Percentiles rank a stretch among this genome's conserved stretches.
Evolutionary conservation across 768 basidiomycete genomes (phyloP).

Genomic region (Cantharellus anzutake): DNA sequence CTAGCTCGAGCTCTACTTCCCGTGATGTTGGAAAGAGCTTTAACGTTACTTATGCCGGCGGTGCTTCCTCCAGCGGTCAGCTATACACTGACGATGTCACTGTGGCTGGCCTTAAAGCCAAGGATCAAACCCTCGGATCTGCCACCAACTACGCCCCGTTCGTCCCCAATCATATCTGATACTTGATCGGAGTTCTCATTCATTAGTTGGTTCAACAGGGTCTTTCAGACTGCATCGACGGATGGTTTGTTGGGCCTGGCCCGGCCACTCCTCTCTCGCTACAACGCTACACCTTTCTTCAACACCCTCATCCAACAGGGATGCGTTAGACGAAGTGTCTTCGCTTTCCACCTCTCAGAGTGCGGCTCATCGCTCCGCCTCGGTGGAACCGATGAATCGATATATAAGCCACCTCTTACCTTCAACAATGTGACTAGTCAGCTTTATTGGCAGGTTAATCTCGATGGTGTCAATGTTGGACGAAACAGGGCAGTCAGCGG

Average conservation of each 20-base stretch:
- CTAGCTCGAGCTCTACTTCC: conserved; percentile 18
- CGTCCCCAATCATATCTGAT: not conserved
- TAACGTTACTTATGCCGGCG: conserved; percentile 24
- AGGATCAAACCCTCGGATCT: conserved; percentile 25
- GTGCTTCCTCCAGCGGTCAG: conserved; percentile 19
- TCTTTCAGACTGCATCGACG: conserved; percentile 11
- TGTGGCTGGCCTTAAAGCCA: conserved; percentile 26
- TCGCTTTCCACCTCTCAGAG: conserved; percentile 14
- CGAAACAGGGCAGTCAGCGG: conserved; percentile 5
- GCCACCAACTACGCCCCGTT: conserved; percentile 21
- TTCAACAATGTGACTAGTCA: conserved; percentile 15
- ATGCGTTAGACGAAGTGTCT: conserved; percentile 10
- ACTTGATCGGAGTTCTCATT: not conserved
- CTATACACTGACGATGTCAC: conserved; percentile 31
- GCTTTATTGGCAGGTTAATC: conserved; percentile 14
- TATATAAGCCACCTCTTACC: conserved; percentile 17
- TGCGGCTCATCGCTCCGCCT: conserved; percentile 17
- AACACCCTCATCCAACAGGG: conserved; percentile 11
- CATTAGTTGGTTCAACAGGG: not conserved
- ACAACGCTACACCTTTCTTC: conserved; percentile 13
- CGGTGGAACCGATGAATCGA: conserved; percentile 18
- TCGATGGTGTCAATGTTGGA: conserved; percentile 7
- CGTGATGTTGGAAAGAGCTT: conserved; percentile 16
- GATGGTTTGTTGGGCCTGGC: conserved; percentile 27
- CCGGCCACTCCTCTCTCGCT: conserved; percentile 12